Conservation (phyloP, 257 asterid species). For the Cinchona pubescens region DNA sequence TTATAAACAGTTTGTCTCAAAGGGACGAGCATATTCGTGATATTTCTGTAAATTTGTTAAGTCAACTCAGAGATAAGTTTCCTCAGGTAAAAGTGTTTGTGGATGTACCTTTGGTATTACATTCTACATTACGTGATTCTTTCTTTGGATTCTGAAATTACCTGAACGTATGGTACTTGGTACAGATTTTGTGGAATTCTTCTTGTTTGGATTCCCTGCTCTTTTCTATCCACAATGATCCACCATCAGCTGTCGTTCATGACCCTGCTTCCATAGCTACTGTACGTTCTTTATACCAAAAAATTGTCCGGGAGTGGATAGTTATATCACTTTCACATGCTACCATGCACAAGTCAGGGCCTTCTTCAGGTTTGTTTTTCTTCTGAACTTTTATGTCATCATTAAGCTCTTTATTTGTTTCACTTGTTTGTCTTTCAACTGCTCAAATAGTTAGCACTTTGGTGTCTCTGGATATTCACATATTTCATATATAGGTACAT, state of each 20-base stretch:
- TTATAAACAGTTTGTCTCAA: conserved; percentile 83
- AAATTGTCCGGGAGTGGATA: conserved; percentile 91
- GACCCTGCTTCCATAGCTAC: conserved; percentile 94
- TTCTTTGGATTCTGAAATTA: conserved; percentile 25
- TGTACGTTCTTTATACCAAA: conserved; percentile 88
- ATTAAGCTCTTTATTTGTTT: conserved; percentile 15
- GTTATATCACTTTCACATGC: conserved; percentile 91
- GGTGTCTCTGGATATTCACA: neutral
- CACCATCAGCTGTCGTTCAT: conserved; percentile 78
- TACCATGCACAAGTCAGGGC: conserved; percentile 98
- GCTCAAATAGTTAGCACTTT: neutral
- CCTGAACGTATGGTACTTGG: conserved; percentile 20
- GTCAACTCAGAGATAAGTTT: conserved; percentile 85
- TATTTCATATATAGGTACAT: neutral
- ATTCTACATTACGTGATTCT: conserved; percentile 20
- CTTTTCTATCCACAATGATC: conserved; percentile 85
- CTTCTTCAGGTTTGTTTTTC: conserved; percentile 83
- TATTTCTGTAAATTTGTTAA: conserved; percentile 71
- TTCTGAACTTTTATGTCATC: conserved; percentile 7
- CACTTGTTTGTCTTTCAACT: neutral
- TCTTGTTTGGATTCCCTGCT: conserved; percentile 85
- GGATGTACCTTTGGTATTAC: conserved; percentile 12
- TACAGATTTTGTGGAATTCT: conserved; percentile 91
- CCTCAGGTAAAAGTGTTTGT: conserved; percentile 65
- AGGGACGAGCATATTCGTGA: conserved; percentile 93